These are phyloP conservation scores for Pseudogymnoascus verrucosus DNA, from an alignment of 2,329 filamentous ascomycete species.

Conservation along the genomic window DNA sequence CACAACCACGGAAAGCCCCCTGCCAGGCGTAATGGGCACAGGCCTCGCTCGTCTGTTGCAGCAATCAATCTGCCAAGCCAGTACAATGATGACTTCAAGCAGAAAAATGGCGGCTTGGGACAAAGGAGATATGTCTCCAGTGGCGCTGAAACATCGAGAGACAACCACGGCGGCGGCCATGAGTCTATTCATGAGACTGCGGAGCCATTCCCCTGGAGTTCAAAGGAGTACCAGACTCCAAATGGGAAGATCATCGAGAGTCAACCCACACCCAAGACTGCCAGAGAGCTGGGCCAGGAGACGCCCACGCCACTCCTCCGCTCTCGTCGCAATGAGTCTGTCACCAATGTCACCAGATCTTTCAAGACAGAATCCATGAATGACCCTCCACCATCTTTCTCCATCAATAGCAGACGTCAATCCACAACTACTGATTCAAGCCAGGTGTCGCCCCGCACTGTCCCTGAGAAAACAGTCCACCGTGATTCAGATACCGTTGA, in stretches of 20 bases:
- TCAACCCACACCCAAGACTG: background rate
- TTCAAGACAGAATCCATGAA: background rate
- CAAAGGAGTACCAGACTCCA: background rate
- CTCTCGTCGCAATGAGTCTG: background rate
- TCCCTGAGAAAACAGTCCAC: background rate
- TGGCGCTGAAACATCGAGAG: background rate
- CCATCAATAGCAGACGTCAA: background rate
- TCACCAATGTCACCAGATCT: background rate
- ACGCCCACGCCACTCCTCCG: background rate
- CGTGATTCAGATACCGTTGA: background rate
- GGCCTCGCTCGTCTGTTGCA: background rate
- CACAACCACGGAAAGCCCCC: background rate
- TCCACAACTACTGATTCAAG: background rate
- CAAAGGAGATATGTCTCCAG: background rate
- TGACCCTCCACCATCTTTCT: background rate
- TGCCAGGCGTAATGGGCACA: background rate
- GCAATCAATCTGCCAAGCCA: background rate
- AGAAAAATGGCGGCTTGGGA: background rate
- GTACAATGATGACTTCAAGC: background rate
- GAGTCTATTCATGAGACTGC: background rate
- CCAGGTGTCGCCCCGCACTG: background rate
- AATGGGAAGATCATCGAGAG: background rate
- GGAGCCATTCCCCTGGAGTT: background rate
- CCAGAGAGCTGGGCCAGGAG: constrained; percentile 7
- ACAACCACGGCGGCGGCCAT: background rate